Percentiles rank a stretch among this genome's conserved stretches.
Evolutionary conservation across 495 filamentous ascomycete species (phyloP).

Genomic region (Rhizodiscina lignyota): DNA sequence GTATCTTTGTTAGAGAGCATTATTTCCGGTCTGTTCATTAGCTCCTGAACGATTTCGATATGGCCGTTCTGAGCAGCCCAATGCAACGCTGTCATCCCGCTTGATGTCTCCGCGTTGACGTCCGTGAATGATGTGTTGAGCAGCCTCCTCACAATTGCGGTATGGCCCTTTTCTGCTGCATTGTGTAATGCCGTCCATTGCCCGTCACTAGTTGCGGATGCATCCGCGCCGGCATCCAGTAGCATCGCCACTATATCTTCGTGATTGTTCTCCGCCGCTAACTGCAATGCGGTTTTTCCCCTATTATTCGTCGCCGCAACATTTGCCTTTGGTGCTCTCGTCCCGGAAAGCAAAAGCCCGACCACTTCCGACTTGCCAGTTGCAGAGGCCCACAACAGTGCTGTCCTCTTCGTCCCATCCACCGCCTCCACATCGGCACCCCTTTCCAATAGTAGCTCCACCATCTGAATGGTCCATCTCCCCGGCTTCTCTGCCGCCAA

Average conservation of each 20-base stretch:
- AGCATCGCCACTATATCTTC: conserved; percentile 32
- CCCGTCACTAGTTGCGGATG: conserved; percentile 26
- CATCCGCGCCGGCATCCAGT: conserved; percentile 32
- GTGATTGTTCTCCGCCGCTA: conserved; percentile 40
- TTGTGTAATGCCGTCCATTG: conserved; percentile 14
- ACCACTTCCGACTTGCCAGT: conserved; percentile 1
- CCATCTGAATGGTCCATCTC: conserved; percentile 25
- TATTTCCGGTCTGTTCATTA: conserved; percentile 30
- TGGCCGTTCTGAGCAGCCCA: conserved; percentile 43
- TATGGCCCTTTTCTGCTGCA: conserved; percentile 12
- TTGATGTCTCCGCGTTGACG: conserved; percentile 11
- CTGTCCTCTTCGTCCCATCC: conserved; percentile 47
- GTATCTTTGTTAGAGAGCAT: conserved; percentile 35
- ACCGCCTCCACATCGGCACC: conserved; percentile 35
- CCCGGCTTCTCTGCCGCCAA: conserved; percentile 37
- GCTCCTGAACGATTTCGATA: conserved; percentile 36
- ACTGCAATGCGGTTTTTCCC: conserved; percentile 48
- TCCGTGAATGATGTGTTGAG: conserved; percentile 1
- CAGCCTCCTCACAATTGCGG: conserved; percentile 12
- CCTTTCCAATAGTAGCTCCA: conserved; percentile 34
- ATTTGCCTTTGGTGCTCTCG: conserved; percentile 13
- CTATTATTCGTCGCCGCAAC: conserved; percentile 40
- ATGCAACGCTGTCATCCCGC: conserved; percentile 42
- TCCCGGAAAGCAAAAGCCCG: neutral
- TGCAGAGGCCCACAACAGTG: conserved; percentile 42